phyloP scores from a whole-genome alignment of 495 filamentous ascomycete species.

The Penicillium angulare region DNA sequence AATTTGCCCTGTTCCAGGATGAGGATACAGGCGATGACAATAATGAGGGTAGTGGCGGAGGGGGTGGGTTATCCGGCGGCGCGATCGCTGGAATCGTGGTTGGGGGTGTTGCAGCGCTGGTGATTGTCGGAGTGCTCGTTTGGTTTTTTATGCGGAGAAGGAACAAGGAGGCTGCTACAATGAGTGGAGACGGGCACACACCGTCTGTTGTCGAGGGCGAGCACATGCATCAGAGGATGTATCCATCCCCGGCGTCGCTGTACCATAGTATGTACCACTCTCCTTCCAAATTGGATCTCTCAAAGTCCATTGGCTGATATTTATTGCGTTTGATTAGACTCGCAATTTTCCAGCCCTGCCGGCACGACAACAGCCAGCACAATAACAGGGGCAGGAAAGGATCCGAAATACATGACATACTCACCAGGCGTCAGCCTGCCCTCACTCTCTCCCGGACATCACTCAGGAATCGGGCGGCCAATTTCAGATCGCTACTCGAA shows the following conservation, averaged over 20 bases:
- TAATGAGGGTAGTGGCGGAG: slow-evolving; percentile 4
- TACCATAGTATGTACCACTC: slow-evolving; percentile 7
- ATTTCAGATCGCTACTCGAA: slow-evolving; percentile 6
- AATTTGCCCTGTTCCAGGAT: slow-evolving; percentile 18
- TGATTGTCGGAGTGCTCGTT: slow-evolving; percentile 34
- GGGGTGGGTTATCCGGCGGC: slow-evolving; percentile 11
- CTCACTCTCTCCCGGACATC: slow-evolving; percentile 7
- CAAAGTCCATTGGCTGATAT: slow-evolving; percentile 6
- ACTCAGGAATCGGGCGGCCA: slow-evolving; percentile 7
- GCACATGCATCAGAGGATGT: slow-evolving; percentile 4
- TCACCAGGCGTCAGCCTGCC: slow-evolving; percentile 6
- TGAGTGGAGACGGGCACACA: slow-evolving; percentile 9
- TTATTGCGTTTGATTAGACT: slow-evolving; percentile 8
- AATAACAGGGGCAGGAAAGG: slow-evolving; percentile 4
- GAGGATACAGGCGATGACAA: slow-evolving; percentile 6
- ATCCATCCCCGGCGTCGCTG: slow-evolving; percentile 9
- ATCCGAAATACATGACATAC: slow-evolving; percentile 8
- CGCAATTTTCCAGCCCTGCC: slow-evolving; percentile 8
- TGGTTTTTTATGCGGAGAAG: slow-evolving; percentile 20
- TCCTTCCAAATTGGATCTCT: slow-evolving; percentile 5
- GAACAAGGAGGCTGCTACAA: slow-evolving; percentile 8
- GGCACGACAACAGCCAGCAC: slow-evolving; percentile 9
- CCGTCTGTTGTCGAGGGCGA: slow-evolving; percentile 10
- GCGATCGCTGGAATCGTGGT: slow-evolving; percentile 26
- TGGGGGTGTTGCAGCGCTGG: slow-evolving; percentile 32